These are phyloP conservation scores for Mortierella sp. DNA, from an alignment of 371 early-diverging fungal genomes.

Conservation along the genomic window DNA sequence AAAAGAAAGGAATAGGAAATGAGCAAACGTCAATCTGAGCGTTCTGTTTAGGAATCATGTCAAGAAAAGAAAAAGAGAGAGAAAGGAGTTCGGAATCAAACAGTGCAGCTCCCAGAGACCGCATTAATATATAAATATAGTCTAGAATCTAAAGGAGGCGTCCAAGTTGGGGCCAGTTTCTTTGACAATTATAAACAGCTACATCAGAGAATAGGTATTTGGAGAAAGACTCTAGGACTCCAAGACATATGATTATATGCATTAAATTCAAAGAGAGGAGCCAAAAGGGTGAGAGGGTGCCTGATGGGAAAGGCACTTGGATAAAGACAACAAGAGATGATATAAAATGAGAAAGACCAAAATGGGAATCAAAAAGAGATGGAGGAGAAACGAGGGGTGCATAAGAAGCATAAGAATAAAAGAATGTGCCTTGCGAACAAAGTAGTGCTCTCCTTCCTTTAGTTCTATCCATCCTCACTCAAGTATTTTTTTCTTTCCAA, in stretches of 20 bases:
- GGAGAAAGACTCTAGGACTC: neutral
- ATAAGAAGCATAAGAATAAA: neutral
- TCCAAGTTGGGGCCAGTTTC: neutral
- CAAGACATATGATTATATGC: neutral
- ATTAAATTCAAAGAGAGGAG: too few relatives aligned
- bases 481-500: neutral
- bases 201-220: too few relatives aligned
- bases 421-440: too few relatives aligned
- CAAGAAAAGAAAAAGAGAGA: neutral
- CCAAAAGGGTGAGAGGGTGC: neutral
- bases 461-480: neutral
- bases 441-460: neutral
- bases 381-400: neutral
- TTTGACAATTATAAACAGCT: neutral
- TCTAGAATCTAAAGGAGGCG: neutral
- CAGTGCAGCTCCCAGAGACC: neutral
- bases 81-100: constrained; percentile 1
- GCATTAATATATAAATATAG: constrained; percentile 1
- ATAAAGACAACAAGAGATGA: neutral
- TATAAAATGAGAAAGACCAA: constrained; percentile 1
- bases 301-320: neutral
- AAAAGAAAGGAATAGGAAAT: constrained; percentile 1
- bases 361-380: neutral
- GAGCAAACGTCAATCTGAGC: neutral
- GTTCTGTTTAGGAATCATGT: neutral